Percentiles rank a stretch among this genome's conserved stretches.
phyloP scores from a whole-genome alignment of 345 rosid species.

The Rhodomyrtus tomentosa region DNA sequence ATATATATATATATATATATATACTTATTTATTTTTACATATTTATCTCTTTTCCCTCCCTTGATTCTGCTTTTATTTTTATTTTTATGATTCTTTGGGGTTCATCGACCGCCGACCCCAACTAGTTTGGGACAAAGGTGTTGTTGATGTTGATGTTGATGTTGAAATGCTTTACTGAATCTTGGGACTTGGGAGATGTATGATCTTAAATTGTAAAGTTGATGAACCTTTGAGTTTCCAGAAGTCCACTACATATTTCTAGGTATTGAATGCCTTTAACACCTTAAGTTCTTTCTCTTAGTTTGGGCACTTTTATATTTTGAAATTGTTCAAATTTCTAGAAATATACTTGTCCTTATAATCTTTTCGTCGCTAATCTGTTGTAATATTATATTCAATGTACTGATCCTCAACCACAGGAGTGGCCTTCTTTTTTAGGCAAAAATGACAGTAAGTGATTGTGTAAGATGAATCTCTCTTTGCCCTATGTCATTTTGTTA shows the following conservation, averaged over 20 bases:
- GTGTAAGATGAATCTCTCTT: not conserved
- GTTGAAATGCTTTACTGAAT: not conserved
- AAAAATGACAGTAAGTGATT: not conserved
- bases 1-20: no score
- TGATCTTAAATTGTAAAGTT: not conserved
- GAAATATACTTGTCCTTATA: not conserved
- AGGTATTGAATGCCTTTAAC: not conserved
- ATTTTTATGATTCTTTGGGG: no score
- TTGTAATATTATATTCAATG: not conserved
- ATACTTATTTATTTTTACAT: no score
- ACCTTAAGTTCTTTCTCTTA: not conserved
- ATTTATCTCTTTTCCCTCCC: no score
- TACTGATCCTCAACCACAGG: not conserved
- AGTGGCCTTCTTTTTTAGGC: not conserved
- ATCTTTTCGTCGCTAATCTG: not conserved
- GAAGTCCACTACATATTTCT: not conserved
- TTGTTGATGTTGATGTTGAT: no score
- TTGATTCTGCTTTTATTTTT: no score
- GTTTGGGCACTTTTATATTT: not conserved
- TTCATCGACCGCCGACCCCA: no score
- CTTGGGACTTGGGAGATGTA: not conserved
- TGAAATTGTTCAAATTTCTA: not conserved
- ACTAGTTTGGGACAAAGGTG: no score
- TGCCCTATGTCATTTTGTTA: not conserved
- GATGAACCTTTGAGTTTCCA: not conserved